A percentile compares a stretch with the other conserved stretches of the same genome.
Evolutionary conservation across 2,329 filamentous ascomycete genomes (phyloP).

Genomic region (Xylaria sp.): DNA sequence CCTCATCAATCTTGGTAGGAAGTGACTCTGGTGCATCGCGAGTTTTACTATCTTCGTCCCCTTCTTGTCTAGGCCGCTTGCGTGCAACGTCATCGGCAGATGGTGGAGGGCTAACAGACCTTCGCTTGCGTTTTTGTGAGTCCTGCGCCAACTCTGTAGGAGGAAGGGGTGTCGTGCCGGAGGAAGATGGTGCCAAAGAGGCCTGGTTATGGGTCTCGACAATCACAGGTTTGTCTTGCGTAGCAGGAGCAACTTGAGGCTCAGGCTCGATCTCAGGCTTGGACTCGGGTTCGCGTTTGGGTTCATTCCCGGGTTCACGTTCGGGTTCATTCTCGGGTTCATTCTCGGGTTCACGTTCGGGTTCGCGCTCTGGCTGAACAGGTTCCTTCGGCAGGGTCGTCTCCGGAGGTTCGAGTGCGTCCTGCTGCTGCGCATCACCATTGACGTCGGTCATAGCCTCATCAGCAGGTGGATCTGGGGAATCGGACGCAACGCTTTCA

Average conservation of each 20-base stretch:
- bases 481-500: constrained; percentile 15
- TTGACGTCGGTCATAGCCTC: constrained; percentile 15
- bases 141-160: constrained; percentile 47
- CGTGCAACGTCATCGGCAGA: constrained; percentile 54
- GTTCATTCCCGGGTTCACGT: background rate
- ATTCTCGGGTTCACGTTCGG: constrained; percentile 12
- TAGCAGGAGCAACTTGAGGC: constrained; percentile 25
- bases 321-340: constrained; percentile 15
- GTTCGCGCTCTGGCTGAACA: constrained; percentile 8
- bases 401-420: constrained; percentile 13
- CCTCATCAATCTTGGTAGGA: constrained; percentile 9
- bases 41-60: constrained; percentile 30
- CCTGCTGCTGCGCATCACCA: constrained; percentile 19
- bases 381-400: constrained; percentile 6
- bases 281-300: constrained; percentile 3
- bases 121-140: constrained; percentile 66
- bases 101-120: constrained; percentile 64
- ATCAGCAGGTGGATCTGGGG: constrained; percentile 21
- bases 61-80: constrained; percentile 58
- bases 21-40: constrained; percentile 6
- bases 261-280: constrained; percentile 23
- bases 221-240: constrained; percentile 18
- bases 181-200: constrained; percentile 8
- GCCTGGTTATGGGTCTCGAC: constrained; percentile 26
- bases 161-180: constrained; percentile 29